Base-by-base conservation (phyloP, 495 filamentous ascomycete species). In the Penicillium manginii region DNA sequence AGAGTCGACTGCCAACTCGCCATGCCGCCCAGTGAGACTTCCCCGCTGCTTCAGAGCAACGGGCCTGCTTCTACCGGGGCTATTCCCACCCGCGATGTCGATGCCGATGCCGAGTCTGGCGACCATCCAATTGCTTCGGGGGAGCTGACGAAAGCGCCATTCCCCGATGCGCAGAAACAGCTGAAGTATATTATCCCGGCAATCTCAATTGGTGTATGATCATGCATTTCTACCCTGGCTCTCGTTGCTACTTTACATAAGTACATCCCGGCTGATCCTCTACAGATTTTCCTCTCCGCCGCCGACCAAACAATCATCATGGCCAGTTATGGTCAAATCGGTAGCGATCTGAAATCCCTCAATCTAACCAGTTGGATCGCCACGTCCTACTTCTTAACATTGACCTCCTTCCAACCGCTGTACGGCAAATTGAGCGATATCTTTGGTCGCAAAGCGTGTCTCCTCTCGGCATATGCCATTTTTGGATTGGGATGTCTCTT, bases 331-430 rank as follows among this genome's bases (percentile, higher is more conserved):
- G 90, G 87, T 17, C 85, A 82, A 49, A 94, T 96, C 65, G 91
- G 91, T 22, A 91, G 83, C 52, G 91, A 94, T 54, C 71, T 96
- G 19, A 80, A 90, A 19, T 89, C 90, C 12, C 73, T 96, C 55
- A 91, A 90, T 63, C 81, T 84, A 63, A 92, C 91, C 9, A 89
- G 86, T 35, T 96, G 91, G 91, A 91, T 96, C 61, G 89, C 90
- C 1, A 94, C 91, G 14, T 86, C 88, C 10, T 83, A 75, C 51
- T 90, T 93, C 63, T 77, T 96, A 18, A 93, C 91, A 7, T 69
- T 90, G 51, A 90, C 90, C 3, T 86, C 84, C 33, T 92, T 92
- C 66, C 91, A 92, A 69, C 90, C 88, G 1, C 69, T 92, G 0
- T 93, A 91, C 65, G 91, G 90, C 31, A 90, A 89, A 65, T 65